Conservation (phyloP, 129 eudicot genomes). For the Flaveria ramosissima region DNA sequence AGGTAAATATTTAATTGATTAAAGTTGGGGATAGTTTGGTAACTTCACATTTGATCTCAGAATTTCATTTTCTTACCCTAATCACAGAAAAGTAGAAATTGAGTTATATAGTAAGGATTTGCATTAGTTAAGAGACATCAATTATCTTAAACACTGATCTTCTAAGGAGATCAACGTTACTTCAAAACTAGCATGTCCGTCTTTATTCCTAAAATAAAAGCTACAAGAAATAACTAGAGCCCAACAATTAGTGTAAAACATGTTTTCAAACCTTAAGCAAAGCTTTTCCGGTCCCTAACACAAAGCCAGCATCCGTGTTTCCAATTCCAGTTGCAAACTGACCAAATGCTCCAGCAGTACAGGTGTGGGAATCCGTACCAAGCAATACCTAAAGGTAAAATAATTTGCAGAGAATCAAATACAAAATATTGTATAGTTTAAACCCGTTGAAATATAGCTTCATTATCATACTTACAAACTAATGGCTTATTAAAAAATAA, state of each 20-base stretch:
- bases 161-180: neutral
- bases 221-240: constrained; percentile 10
- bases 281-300: constrained; percentile 92
- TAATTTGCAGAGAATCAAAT: neutral
- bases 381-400: constrained; percentile 62
- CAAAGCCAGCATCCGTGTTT: constrained; percentile 94
- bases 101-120: neutral
- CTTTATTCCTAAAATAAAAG: neutral
- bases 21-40: neutral
- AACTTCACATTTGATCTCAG: constrained; percentile 8
- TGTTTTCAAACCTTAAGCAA: constrained; percentile 76
- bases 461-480: neutral
- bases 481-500: neutral
- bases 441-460: neutral
- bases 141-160: neutral
- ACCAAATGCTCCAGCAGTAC: constrained; percentile 99
- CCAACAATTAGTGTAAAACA: constrained; percentile 4
- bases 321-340: constrained; percentile 98
- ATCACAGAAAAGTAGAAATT: neutral
- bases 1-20: neutral
- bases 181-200: constrained; percentile 1
- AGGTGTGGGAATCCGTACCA: constrained; percentile 98
- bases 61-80: neutral
- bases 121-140: neutral
- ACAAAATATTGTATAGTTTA: neutral